These are phyloP conservation scores for Quillaja saponaria DNA, from an alignment of 306 rosid genomes.

Conservation along the genomic window DNA sequence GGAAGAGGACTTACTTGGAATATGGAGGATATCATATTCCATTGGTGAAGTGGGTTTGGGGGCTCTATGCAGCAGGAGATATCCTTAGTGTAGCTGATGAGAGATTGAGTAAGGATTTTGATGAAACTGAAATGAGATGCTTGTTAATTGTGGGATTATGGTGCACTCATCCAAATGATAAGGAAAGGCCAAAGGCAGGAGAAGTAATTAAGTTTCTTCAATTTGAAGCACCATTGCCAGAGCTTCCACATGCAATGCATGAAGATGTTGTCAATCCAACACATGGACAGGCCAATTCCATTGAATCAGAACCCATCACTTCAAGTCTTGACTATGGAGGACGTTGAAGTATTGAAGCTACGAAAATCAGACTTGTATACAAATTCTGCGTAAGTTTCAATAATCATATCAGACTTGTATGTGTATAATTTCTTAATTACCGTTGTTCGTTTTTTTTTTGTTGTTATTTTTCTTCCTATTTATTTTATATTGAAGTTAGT, in stretches of 20 bases:
- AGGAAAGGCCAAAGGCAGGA: slow-evolving; percentile 46
- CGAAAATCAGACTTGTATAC: neutral
- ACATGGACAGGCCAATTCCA: neutral
- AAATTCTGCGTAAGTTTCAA: neutral
- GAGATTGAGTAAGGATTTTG: slow-evolving; percentile 21
- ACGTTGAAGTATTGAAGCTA: slow-evolving; percentile 2
- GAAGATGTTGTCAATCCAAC: neutral
- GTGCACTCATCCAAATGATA: slow-evolving; percentile 39
- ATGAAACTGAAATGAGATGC: slow-evolving; percentile 32
- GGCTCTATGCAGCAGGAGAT: slow-evolving; percentile 39
- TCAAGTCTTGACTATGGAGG: slow-evolving; percentile 31
- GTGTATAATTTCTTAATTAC: too few species aligned
- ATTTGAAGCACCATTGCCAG: slow-evolving; percentile 30
- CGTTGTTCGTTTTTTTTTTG: too few species aligned
- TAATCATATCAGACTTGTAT: too few species aligned
- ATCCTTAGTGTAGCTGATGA: slow-evolving; percentile 41
- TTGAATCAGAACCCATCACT: slow-evolving; percentile 14
- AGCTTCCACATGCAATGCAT: slow-evolving; percentile 45
- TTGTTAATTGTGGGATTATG: slow-evolving; percentile 45
- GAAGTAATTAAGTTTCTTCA: slow-evolving; percentile 48
- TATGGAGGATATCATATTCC: slow-evolving; percentile 42
- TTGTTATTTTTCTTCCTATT: too few species aligned
- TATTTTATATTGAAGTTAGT: too few species aligned
- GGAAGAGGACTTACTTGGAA: slow-evolving; percentile 42
- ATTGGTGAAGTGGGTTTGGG: slow-evolving; percentile 40